Percentiles rank a stretch among this genome's conserved stretches.
Conservation (phyloP, 2,329 filamentous ascomycete genomes). For the Pestalotiopsis sp. region DNA sequence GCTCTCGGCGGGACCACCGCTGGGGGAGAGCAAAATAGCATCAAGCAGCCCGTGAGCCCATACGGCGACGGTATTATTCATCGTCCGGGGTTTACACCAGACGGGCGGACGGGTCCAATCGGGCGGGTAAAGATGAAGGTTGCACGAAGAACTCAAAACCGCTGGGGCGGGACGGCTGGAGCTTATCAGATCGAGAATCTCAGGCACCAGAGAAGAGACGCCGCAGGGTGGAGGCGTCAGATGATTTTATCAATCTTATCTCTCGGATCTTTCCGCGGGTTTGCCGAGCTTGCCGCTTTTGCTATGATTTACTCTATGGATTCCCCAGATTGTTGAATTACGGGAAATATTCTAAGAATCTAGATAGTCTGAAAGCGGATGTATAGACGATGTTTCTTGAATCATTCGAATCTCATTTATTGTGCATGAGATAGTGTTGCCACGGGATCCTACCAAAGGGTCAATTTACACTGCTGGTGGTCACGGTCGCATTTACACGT, state of each 20-base stretch:
- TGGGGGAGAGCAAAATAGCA: neutral
- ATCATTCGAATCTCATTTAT: too few relatives aligned
- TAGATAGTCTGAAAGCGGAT: too few relatives aligned
- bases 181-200: conserved; percentile 6
- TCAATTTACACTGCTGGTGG: too few relatives aligned
- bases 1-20: neutral
- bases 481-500: neutral
- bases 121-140: neutral
- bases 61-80: neutral
- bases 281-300: neutral
- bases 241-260: conserved; percentile 11
- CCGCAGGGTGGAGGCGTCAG: conserved; percentile 4
- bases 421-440: too few relatives aligned
- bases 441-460: too few relatives aligned
- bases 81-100: neutral
- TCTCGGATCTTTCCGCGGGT: conserved; percentile 10
- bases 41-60: conserved; percentile 1
- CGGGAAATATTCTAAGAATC: neutral
- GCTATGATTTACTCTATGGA: neutral
- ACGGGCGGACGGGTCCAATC: neutral
- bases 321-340: neutral
- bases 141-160: conserved; percentile 3
- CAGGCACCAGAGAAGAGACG: neutral
- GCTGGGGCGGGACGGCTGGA: neutral
- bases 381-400: too few relatives aligned